phyloP scores from a whole-genome alignment of 2,329 filamentous ascomycete species.

The Dryadomyces quercus-mongolicae region DNA sequence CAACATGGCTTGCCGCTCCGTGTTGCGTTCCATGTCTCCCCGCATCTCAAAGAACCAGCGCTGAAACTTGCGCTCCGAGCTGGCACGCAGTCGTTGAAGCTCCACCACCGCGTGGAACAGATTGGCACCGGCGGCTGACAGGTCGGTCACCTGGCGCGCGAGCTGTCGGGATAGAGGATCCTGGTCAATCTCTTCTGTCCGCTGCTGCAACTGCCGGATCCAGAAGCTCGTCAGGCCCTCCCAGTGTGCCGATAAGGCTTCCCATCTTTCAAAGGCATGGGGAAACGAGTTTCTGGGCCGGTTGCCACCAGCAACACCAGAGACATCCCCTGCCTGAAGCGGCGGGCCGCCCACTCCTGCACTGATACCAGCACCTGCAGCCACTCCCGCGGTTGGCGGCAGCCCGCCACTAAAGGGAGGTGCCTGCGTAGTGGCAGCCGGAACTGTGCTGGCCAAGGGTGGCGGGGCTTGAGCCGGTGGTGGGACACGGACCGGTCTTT shows the following conservation, averaged over 20 bases:
- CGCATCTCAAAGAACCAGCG: constrained; percentile 97
- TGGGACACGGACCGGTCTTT: constrained; percentile 5
- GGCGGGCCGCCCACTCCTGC: not conserved
- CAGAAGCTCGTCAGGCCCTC: constrained; percentile 95
- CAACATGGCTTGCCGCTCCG: constrained; percentile 73
- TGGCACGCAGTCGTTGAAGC: constrained; percentile 82
- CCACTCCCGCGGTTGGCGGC: constrained; percentile 6
- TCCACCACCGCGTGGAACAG: constrained; percentile 97
- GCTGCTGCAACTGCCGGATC: constrained; percentile 86
- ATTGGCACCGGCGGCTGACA: constrained; percentile 95
- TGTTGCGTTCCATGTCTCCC: constrained; percentile 71
- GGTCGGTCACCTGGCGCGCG: constrained; percentile 85
- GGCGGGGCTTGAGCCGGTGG: not conserved
- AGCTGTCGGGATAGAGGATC: constrained; percentile 81
- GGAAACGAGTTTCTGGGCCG: constrained; percentile 65
- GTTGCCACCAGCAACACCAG: constrained; percentile 17
- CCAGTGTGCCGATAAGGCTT: constrained; percentile 94
- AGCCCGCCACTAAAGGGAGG: not conserved
- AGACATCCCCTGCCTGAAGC: constrained; percentile 20
- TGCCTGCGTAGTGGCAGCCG: not conserved
- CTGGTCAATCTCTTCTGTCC: constrained; percentile 70
- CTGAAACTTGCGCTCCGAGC: constrained; percentile 95
- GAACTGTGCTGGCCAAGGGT: not conserved
- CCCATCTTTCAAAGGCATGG: constrained; percentile 96
- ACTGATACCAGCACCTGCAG: not conserved